These are phyloP conservation scores for Dillenia suffruticosa DNA, from an alignment of 164 flowering plant genomes.

Conservation along the genomic window DNA sequence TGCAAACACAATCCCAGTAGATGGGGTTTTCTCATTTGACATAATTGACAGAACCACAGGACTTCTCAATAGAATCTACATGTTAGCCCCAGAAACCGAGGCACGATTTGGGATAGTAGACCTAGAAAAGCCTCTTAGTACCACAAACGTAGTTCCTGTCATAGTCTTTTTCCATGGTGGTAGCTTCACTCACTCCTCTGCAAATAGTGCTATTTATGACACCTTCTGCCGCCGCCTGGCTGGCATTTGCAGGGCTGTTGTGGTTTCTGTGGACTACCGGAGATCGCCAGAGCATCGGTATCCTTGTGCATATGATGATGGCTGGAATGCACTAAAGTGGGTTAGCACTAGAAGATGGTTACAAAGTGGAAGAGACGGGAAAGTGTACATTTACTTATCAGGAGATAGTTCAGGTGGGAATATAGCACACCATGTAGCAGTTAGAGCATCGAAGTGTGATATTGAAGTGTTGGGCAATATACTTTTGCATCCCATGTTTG, in stretches of 20 bases:
- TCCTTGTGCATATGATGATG: slow-evolving; percentile 74
- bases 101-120: slow-evolving; percentile 41
- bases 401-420: slow-evolving; percentile 80
- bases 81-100: slow-evolving; percentile 26
- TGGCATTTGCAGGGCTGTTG: slow-evolving; percentile 44
- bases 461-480: slow-evolving; percentile 55
- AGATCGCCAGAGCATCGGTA: slow-evolving; percentile 58
- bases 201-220: slow-evolving; percentile 74
- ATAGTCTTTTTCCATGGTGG: slow-evolving; percentile 77
- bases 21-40: slow-evolving; percentile 63
- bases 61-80: slow-evolving; percentile 51
- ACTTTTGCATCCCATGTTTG: slow-evolving; percentile 67
- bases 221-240: slow-evolving; percentile 64
- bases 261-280: slow-evolving; percentile 65
- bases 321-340: slow-evolving; percentile 69
- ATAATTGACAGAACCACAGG: slow-evolving; percentile 43
- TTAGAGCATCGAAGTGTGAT: slow-evolving; percentile 46
- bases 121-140: slow-evolving; percentile 53
- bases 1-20: slow-evolving; percentile 50
- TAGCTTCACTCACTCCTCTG: slow-evolving; percentile 69
- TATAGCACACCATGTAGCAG: slow-evolving; percentile 66
- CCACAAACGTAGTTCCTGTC: slow-evolving; percentile 50
- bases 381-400: slow-evolving; percentile 53
- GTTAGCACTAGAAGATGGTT: slow-evolving; percentile 59
- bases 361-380: slow-evolving; percentile 47